Conservation (phyloP, 495 filamentous ascomycete species). For the Penicillium goetzii region DNA sequence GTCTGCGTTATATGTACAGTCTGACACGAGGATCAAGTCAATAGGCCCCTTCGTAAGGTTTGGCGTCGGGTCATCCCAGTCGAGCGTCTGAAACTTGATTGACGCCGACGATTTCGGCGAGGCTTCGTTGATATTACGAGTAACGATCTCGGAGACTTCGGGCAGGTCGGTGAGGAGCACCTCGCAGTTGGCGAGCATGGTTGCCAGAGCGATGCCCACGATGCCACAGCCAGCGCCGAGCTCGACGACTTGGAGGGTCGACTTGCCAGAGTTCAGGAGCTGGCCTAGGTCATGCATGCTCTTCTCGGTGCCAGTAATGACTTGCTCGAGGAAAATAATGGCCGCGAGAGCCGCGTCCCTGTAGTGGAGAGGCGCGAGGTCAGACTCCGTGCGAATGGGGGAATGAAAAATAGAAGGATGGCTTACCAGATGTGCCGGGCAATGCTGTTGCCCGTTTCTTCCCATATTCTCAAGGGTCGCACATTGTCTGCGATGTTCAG, state of each 20-base stretch:
- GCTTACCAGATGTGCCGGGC: conserved; percentile 90
- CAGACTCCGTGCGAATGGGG: conserved; percentile 23
- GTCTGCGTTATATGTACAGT: conserved; percentile 95
- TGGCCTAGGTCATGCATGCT: conserved; percentile 32
- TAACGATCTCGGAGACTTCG: conserved; percentile 70
- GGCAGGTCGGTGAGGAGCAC: conserved; percentile 82
- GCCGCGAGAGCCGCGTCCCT: conserved; percentile 75
- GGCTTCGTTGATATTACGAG: conserved; percentile 55
- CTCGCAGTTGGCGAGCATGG: conserved; percentile 54
- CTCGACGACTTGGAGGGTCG: conserved; percentile 65
- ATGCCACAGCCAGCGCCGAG: conserved; percentile 85
- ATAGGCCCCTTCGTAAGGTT: conserved; percentile 46
- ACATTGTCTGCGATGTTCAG: conserved; percentile 39
- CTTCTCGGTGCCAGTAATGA: conserved; percentile 18
- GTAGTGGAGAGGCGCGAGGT: background rate
- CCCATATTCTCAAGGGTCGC: conserved; percentile 60
- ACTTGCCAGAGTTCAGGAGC: conserved; percentile 30
- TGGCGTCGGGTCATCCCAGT: conserved; percentile 70
- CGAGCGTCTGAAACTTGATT: conserved; percentile 63
- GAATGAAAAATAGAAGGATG: background rate
- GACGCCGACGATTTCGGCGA: conserved; percentile 40
- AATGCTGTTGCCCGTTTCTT: conserved; percentile 95
- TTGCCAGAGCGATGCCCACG: conserved; percentile 75
- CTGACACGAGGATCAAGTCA: conserved; percentile 80
- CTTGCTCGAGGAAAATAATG: conserved; percentile 44